Conservation (phyloP, 2,329 filamentous ascomycete genomes). For the Epichloe festucae region DNA sequence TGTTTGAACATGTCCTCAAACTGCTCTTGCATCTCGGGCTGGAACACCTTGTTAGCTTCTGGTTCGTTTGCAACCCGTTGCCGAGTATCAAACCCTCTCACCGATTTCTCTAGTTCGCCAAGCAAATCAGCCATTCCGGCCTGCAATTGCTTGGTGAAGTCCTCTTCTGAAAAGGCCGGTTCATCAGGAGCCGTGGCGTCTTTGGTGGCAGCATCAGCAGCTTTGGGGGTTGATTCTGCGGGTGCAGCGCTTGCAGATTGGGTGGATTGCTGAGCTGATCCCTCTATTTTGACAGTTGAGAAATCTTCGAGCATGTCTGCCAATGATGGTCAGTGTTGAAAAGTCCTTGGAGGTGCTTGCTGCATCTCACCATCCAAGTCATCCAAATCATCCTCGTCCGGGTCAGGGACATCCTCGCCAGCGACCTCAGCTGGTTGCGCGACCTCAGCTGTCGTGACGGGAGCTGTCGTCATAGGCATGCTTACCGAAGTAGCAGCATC, state of each 20-base stretch:
- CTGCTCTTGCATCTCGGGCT: conserved; percentile 64
- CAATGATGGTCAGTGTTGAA: conserved; percentile 4
- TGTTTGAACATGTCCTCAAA: conserved; percentile 69
- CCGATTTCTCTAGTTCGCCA: conserved; percentile 52
- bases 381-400: conserved; percentile 83
- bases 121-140: conserved; percentile 79
- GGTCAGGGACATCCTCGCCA: conserved; percentile 59
- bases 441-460: background rate
- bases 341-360: background rate
- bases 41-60: background rate
- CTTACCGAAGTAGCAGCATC: conserved; percentile 11
- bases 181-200: conserved; percentile 12
- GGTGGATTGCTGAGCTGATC: conserved; percentile 11
- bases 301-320: conserved; percentile 90
- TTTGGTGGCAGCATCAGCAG: conserved; percentile 13
- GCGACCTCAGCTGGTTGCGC: background rate
- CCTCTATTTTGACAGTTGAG: conserved; percentile 44
- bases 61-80: background rate
- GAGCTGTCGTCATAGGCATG: conserved; percentile 4
- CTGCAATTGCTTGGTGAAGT: conserved; percentile 77
- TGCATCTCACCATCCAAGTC: conserved; percentile 65
- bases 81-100: conserved; percentile 19
- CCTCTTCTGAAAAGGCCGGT: conserved; percentile 50
- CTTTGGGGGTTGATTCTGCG: conserved; percentile 22
- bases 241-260: conserved; percentile 13